phyloP scores from a whole-genome alignment of 148 eudicot genomes.

The Nepenthes mirabilis region DNA sequence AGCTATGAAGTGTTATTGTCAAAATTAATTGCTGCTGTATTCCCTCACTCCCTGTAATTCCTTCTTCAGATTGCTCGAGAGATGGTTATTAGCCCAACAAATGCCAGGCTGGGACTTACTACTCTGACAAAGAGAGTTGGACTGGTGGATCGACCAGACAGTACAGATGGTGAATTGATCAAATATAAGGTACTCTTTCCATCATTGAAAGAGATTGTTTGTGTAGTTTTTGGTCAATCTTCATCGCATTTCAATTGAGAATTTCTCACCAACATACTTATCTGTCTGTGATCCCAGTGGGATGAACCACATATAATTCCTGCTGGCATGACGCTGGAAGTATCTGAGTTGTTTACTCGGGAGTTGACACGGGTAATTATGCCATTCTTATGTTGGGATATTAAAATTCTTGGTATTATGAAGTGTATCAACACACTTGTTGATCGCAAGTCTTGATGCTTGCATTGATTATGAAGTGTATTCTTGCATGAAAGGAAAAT shows the following conservation, averaged over 20 bases:
- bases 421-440: neutral
- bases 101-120: conserved; percentile 65
- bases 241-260: neutral
- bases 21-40: neutral
- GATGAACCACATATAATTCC: conserved; percentile 78
- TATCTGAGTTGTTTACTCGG: conserved; percentile 80
- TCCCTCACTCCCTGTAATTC: neutral
- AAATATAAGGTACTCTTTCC: conserved; percentile 45
- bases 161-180: conserved; percentile 59
- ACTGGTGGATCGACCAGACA: conserved; percentile 46
- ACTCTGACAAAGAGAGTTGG: conserved; percentile 59
- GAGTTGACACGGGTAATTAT: conserved; percentile 79
- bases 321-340: conserved; percentile 65
- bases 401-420: neutral
- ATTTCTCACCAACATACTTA: neutral
- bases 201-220: neutral
- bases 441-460: neutral
- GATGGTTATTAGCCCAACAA: conserved; percentile 88
- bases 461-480: neutral
- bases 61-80: conserved; percentile 73
- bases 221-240: neutral
- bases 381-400: neutral
- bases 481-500: no score
- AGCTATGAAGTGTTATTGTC: neutral
- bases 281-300: conserved; percentile 43